These are phyloP conservation scores for Penicillium atrosanguineum DNA, from an alignment of 495 filamentous ascomycete genomes.

Conservation along the genomic window DNA sequence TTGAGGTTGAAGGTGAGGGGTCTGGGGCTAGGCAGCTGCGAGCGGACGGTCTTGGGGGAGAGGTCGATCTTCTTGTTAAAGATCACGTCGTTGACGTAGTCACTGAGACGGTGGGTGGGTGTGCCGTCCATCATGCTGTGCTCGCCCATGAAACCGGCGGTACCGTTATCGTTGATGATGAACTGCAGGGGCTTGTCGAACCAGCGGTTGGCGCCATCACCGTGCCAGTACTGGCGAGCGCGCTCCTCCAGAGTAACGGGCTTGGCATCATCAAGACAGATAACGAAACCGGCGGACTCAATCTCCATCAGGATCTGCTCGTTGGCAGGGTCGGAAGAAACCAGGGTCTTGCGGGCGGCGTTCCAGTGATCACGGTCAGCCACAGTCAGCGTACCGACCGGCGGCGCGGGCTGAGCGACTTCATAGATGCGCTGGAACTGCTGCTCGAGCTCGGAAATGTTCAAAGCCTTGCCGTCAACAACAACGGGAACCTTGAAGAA, in stretches of 20 bases:
- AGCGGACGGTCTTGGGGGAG: slow-evolving; percentile 69
- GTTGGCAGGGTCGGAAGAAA: slow-evolving; percentile 74
- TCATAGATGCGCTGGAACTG: slow-evolving; percentile 87
- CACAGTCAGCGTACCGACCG: slow-evolving; percentile 82
- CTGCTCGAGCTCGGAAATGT: slow-evolving; percentile 79
- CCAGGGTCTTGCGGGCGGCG: slow-evolving; percentile 72
- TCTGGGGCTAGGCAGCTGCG: slow-evolving; percentile 77
- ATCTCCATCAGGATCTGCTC: slow-evolving; percentile 72
- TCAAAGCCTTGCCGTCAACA: slow-evolving; percentile 77
- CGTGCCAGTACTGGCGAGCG: slow-evolving; percentile 96
- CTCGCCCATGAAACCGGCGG: slow-evolving; percentile 96
- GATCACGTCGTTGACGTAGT: slow-evolving; percentile 86
- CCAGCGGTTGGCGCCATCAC: slow-evolving; percentile 93
- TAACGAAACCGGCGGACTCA: slow-evolving; percentile 85
- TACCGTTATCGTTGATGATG: slow-evolving; percentile 97
- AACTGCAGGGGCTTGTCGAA: slow-evolving; percentile 99
- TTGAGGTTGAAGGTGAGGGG: slow-evolving; percentile 75
- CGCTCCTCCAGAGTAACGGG: slow-evolving; percentile 96
- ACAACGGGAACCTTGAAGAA: slow-evolving; percentile 86
- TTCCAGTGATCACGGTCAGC: slow-evolving; percentile 95
- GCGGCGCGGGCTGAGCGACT: slow-evolving; percentile 62
- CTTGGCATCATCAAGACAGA: slow-evolving; percentile 90
- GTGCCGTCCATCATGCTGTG: slow-evolving; percentile 99
- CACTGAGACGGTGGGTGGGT: slow-evolving; percentile 92
- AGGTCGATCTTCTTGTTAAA: slow-evolving; percentile 90